These are phyloP conservation scores for Trichoderma afroharzianum DNA, from an alignment of 2,329 filamentous ascomycete genomes.

Conservation along the genomic window DNA sequence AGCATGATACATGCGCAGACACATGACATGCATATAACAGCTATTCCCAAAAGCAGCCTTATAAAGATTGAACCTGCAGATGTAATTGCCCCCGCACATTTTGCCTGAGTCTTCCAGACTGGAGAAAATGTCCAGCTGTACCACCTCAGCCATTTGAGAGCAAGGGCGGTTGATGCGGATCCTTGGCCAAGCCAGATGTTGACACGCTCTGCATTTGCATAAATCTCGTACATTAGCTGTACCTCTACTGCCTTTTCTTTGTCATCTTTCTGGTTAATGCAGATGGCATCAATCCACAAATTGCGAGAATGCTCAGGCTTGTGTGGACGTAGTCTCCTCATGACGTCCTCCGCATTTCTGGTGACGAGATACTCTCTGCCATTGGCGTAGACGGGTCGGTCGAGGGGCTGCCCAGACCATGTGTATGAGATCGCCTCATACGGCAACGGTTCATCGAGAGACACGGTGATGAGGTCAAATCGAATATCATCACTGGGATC, in stretches of 20 bases:
- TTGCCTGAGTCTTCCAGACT: not conserved
- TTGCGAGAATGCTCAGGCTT: not conserved
- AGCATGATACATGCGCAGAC: not conserved
- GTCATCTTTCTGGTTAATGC: slow-evolving; percentile 14
- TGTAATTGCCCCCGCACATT: not conserved
- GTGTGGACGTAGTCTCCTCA: not conserved
- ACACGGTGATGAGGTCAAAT: not conserved
- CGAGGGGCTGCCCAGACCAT: not conserved
- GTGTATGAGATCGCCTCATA: slow-evolving; percentile 9
- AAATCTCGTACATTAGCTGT: slow-evolving; percentile 11
- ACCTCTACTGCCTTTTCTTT: slow-evolving; percentile 8
- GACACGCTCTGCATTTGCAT: not conserved
- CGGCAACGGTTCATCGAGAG: not conserved
- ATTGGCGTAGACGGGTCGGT: not conserved
- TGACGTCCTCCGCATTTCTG: not conserved
- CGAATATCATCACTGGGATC: not conserved
- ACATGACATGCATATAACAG: not conserved
- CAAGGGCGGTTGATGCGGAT: not conserved
- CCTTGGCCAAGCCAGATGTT: slow-evolving; percentile 5
- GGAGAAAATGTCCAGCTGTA: not conserved
- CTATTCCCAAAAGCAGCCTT: not conserved
- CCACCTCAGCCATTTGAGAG: not conserved
- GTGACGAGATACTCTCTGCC: not conserved
- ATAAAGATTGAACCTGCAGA: not conserved
- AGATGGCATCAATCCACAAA: slow-evolving; percentile 16